Percentiles rank a stretch among this genome's conserved stretches.
Evolutionary conservation across 306 rosid species (phyloP).

Genomic region (Pyrus communis): DNA sequence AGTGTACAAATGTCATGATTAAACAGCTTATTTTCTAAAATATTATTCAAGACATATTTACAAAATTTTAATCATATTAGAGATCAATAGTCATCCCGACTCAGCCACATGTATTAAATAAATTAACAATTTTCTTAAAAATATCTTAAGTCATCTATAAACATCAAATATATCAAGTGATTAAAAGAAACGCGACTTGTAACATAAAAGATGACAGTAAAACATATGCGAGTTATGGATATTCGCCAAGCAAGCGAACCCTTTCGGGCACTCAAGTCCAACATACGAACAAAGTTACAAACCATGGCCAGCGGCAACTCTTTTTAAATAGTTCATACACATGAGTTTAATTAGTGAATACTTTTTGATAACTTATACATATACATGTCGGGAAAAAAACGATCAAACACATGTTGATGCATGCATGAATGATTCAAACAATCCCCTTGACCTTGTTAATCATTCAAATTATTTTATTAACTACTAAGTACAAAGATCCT

Average conservation of each 20-base stretch:
- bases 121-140: no score
- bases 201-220: no score
- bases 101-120: no score
- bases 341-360: not conserved
- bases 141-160: no score
- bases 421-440: slow-evolving; percentile 30
- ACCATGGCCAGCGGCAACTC: no score
- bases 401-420: slow-evolving; percentile 48
- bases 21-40: not conserved
- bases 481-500: no score
- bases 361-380: not conserved
- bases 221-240: not conserved
- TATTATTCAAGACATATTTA: not conserved
- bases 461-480: not conserved
- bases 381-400: slow-evolving; percentile 37
- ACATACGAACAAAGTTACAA: no score
- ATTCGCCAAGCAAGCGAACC: no score
- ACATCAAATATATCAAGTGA: not conserved
- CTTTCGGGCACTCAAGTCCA: no score
- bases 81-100: not conserved
- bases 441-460: slow-evolving; percentile 16
- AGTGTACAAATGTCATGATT: no score
- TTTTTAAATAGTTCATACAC: not conserved
- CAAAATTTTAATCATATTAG: not conserved
- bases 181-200: not conserved